Base-by-base conservation (phyloP, 306 rosid species). In the Quercus ilex region DNA sequence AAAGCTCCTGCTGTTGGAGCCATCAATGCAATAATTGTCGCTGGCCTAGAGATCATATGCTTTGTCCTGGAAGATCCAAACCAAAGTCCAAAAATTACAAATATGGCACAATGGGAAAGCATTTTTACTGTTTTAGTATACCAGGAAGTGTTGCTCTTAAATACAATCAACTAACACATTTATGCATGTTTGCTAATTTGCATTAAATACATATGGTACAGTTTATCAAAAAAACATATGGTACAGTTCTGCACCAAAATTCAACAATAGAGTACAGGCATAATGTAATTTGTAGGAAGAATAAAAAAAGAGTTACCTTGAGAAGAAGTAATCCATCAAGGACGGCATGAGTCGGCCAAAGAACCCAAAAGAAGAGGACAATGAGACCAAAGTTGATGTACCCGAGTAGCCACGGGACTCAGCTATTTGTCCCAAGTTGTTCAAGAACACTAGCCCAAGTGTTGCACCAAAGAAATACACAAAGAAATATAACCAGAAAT, bases 341-440 rank as follows among this genome's bases (percentile, higher is more conserved):
- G 97, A 86, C 43, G 99, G 98, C 31, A 91, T 41, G 82, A 95
- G 98, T 55, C 99, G 96, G 25, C 99, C 99, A 64, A 93, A 95
- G 86, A 91, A 95, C 0, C 94, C 94, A 82, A 93, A 93, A 0
- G 98, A 85, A 56, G 99, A 93, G 19, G 98, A 91, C 65, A 95
- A 55, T 33, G 99, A 93, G 6, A 95, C 97, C 75, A 95, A 77
- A 68, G 94, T 84, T 19, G 97, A 86, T 13, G 90, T 87, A 0
- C 28, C 74, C 1, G 96, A 83, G 33, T 82, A 85, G 33, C 92
- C 92, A 1, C 99, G 71, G 6, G 98, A 95, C 78, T 95, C 99
- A 2, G 93, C 90, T 55, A 95, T 95, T 72, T 95, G 99, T 21
- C 99, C 99, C 84, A 95, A 78, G 80, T 93, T 95, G 82, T 95